A percentile compares a stretch with the other conserved stretches of the same genome.
Conservation (phyloP, 2,329 filamentous ascomycete species). For the Talaromyces albobiverticillius region DNA sequence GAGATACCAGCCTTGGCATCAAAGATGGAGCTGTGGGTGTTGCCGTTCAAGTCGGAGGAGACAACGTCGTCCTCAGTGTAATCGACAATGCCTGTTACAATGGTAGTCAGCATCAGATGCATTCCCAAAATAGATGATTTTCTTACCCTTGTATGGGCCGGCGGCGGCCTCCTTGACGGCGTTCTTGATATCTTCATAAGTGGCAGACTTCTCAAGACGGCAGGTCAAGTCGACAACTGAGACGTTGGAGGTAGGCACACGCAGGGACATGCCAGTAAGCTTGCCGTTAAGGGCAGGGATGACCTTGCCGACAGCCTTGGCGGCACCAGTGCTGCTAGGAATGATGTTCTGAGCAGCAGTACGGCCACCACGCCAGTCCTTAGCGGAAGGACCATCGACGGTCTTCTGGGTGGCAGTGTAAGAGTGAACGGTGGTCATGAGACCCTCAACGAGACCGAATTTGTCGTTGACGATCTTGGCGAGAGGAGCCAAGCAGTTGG, state of each 20-base stretch:
- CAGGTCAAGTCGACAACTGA: constrained; percentile 96
- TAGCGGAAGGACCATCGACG: constrained; percentile 92
- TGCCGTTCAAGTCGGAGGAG: constrained; percentile 89
- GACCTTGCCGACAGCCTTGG: constrained; percentile 99
- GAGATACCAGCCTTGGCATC: constrained; percentile 99
- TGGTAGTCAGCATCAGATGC: constrained; percentile 7
- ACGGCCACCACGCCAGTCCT: constrained; percentile 99
- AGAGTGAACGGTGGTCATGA: constrained; percentile 99
- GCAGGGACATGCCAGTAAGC: constrained; percentile 99
- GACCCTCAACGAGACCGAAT: constrained; percentile 94
- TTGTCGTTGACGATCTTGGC: constrained; percentile 99
- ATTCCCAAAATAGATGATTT: neutral
- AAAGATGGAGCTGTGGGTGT: constrained; percentile 94
- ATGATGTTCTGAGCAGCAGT: constrained; percentile 99
- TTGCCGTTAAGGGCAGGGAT: constrained; percentile 98
- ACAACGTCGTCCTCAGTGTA: constrained; percentile 98
- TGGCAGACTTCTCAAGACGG: constrained; percentile 82
- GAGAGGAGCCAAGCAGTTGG: constrained; percentile 98
- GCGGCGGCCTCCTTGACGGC: constrained; percentile 84
- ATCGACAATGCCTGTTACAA: constrained; percentile 74
- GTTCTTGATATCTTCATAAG: constrained; percentile 81
- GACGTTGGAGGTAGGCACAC: constrained; percentile 97
- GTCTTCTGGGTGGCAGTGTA: constrained; percentile 99
- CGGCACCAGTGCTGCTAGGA: constrained; percentile 96
- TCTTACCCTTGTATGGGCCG: constrained; percentile 76